A percentile compares a stretch with the other conserved stretches of the same genome.
These are phyloP conservation scores for Xylaria acuta DNA, from an alignment of 495 filamentous ascomycete genomes.

Conservation along the genomic window DNA sequence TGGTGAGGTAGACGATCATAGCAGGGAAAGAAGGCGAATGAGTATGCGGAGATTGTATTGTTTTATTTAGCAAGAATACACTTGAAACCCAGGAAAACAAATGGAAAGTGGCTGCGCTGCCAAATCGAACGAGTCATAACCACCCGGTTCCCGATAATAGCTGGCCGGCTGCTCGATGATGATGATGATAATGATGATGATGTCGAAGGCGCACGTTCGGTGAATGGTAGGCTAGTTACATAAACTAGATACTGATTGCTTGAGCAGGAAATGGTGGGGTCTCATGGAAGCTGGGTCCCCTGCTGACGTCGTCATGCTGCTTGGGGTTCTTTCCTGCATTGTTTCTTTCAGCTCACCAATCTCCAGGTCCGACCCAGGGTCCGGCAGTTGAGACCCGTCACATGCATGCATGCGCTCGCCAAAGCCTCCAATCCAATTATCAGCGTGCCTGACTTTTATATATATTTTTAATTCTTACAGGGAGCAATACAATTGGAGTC, in stretches of 20 bases:
- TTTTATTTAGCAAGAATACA: not conserved
- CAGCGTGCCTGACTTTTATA: constrained; percentile 4
- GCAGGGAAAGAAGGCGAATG: not conserved
- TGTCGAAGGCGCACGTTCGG: not conserved
- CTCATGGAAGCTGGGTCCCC: not conserved
- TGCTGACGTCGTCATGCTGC: constrained; percentile 23
- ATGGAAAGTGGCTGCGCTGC: not conserved
- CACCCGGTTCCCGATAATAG: not conserved
- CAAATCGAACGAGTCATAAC: not conserved
- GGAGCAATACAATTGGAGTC: not conserved
- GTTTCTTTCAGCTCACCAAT: constrained; percentile 6
- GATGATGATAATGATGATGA: constrained; percentile 8
- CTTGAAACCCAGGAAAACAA: not conserved
- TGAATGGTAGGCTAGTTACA: not conserved
- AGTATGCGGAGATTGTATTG: not conserved
- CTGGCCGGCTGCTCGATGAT: constrained; percentile 1
- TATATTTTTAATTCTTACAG: not conserved
- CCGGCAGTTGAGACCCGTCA: constrained; percentile 4
- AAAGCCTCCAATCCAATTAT: constrained; percentile 10
- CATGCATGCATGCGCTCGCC: not conserved
- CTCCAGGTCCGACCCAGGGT: not conserved
- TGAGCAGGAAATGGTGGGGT: constrained; percentile 16
- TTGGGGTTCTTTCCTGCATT: not conserved
- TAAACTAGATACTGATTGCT: not conserved
- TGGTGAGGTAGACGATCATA: constrained; percentile 13